Percentiles rank a stretch among this genome's conserved stretches.
Evolutionary conservation across 345 rosid species (phyloP).

Genomic region (Rhodamnia argentea): DNA sequence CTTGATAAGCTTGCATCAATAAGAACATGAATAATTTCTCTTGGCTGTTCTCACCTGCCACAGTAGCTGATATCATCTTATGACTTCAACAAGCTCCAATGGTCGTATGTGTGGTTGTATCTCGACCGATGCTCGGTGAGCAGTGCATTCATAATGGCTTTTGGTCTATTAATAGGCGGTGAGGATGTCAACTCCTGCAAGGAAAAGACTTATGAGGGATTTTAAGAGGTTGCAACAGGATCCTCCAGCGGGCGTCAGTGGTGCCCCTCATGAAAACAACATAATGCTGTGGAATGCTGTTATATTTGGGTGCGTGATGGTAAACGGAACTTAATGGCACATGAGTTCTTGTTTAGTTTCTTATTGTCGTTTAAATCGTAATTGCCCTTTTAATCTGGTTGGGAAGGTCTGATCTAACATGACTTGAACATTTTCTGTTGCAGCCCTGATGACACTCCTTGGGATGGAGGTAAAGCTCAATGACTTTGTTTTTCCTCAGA

Average conservation of each 20-base stretch:
- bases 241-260: constrained; percentile 47
- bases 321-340: not conserved
- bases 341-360: not conserved
- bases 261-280: constrained; percentile 49
- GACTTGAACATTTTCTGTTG: constrained; percentile 4
- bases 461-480: constrained; percentile 69
- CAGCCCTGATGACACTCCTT: constrained; percentile 74
- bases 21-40: not conserved
- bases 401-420: not conserved
- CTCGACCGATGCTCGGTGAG: not conserved
- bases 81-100: not conserved
- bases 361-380: constrained; percentile 3
- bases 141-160: not conserved
- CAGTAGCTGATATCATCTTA: not conserved
- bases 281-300: constrained; percentile 58
- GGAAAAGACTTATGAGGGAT: constrained; percentile 59
- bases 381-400: constrained; percentile 8
- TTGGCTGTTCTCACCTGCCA: not conserved
- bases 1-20: not conserved
- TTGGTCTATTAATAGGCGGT: not conserved
- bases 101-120: not conserved
- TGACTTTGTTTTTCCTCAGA: not conserved
- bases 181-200: constrained; percentile 41
- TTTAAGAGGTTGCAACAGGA: constrained; percentile 57
- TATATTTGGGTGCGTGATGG: constrained; percentile 33